Conservation (phyloP, 2,329 filamentous ascomycete species). For the Nemania abortiva region DNA sequence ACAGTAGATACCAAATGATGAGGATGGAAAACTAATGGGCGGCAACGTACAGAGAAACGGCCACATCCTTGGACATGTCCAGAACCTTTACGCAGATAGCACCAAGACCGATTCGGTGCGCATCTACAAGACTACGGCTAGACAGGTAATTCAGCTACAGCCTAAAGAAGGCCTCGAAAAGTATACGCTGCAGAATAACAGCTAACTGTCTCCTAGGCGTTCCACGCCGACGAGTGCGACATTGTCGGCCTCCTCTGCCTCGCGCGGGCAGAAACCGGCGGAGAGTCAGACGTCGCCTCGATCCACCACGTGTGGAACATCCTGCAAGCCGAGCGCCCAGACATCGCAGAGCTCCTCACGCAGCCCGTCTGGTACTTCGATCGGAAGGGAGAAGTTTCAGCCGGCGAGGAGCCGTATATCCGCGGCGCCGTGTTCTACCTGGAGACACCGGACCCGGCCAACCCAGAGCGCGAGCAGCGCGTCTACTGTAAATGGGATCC, state of each 20-base stretch:
- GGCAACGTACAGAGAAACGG: conserved; percentile 57
- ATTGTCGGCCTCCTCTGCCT: conserved; percentile 87
- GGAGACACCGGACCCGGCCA: conserved; percentile 63
- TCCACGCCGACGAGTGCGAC: conserved; percentile 86
- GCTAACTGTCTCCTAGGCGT: conserved; percentile 54
- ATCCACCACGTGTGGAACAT: conserved; percentile 86
- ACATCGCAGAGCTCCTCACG: conserved; percentile 80
- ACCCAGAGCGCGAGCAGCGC: conserved; percentile 67
- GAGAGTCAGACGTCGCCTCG: conserved; percentile 84
- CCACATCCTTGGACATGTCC: conserved; percentile 89
- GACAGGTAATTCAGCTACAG: conserved; percentile 68
- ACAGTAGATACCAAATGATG: neutral
- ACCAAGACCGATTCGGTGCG: conserved; percentile 86
- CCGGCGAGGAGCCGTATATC: conserved; percentile 81
- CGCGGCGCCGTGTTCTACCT: conserved; percentile 80
- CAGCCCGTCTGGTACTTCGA: conserved; percentile 92
- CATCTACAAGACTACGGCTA: conserved; percentile 89
- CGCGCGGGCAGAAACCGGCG: conserved; percentile 80
- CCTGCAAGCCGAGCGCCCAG: conserved; percentile 79
- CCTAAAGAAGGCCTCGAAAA: neutral
- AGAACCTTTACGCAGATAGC: conserved; percentile 86
- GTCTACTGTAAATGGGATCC: conserved; percentile 92
- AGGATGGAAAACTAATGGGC: conserved; percentile 22
- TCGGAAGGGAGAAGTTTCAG: conserved; percentile 84
- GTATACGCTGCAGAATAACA: neutral